Conservation (phyloP, 2,329 filamentous ascomycete genomes). For the Karstenula rhodostoma region DNA sequence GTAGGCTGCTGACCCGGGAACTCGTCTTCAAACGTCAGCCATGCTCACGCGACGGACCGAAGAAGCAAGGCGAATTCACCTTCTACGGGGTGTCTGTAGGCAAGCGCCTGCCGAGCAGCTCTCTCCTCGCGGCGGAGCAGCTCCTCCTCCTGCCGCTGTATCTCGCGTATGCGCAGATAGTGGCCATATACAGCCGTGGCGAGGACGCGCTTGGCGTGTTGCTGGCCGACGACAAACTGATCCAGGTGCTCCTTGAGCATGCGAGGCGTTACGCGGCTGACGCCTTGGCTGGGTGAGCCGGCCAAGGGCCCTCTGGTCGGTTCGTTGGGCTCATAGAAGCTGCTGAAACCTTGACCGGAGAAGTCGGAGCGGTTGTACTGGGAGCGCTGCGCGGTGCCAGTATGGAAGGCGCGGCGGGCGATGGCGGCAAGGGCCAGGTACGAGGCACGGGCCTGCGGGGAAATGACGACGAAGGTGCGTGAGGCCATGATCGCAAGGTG, state of each 20-base stretch:
- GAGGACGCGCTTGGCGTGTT: conserved; percentile 91
- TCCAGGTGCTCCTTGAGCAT: conserved; percentile 88
- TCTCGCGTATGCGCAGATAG: conserved; percentile 84
- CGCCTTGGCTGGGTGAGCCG: conserved; percentile 65
- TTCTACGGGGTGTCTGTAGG: conserved; percentile 78
- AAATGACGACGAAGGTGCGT: conserved; percentile 40
- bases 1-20: conserved; percentile 68
- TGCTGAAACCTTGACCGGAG: conserved; percentile 67
- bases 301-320: conserved; percentile 71
- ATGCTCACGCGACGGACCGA: conserved; percentile 15
- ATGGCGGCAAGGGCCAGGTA: conserved; percentile 49
- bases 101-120: conserved; percentile 73
- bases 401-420: conserved; percentile 43
- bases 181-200: conserved; percentile 96
- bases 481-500: conserved; percentile 29
- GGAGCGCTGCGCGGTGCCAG: conserved; percentile 47
- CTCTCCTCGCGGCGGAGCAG: conserved; percentile 77
- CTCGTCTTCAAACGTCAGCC: conserved; percentile 63
- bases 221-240: conserved; percentile 95
- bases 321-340: conserved; percentile 68
- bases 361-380: conserved; percentile 70
- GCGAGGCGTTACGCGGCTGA: conserved; percentile 67
- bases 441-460: conserved; percentile 51
- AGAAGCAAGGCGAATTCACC: conserved; percentile 56
- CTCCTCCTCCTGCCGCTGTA: conserved; percentile 79